Evolutionary conservation across 495 filamentous ascomycete genomes (phyloP), one percentile per base, ranked within the genome.

Genomic region (Penicillium herquei): DNA sequence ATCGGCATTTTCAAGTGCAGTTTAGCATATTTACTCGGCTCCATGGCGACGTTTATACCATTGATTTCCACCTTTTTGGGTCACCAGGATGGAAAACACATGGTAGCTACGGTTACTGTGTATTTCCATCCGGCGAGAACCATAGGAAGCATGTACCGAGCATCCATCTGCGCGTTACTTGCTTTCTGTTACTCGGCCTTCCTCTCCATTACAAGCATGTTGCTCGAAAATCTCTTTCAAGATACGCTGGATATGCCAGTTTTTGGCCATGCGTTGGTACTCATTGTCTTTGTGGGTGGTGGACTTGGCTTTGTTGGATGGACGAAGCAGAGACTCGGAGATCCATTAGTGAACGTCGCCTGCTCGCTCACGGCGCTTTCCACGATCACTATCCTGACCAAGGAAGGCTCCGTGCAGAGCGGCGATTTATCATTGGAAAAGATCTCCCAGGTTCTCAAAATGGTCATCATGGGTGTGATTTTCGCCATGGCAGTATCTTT

Each of bases 101-200:
- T 98, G 75, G 92, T 96, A 39, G 90, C 91, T 45, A 95, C 92
- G 3, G 83, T 96, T 46, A 91, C 89, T 16, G 92, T 96, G 9
- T 98, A 97, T 63, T 98, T 98, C 71, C 92, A 98, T 70, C 93
- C 94, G n/a, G 91, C 92, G 11, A 79, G 94, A 55, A 87, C 90
- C 16, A 84, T 87, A 42, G 94, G 94, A 5, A 92, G 90, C 69
- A 96, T 96, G 92, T 84, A 86, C 53, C 88, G 96, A 66, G 93
- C 93, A 6, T 84, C 88, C 26, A 66, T 96, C n/a, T 88, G 92
- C 56, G 91, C 92, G 4, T 68, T 89, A 48, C 74, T 87, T 18
- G 93, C 92, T 1, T 90, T 96, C 55, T 70, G 84, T 41, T 98
- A 97, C 67, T 89, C 91, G 13, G 84, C 87, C 42, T 79, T 90